Evolutionary conservation across 2,329 filamentous ascomycete genomes (phyloP).

Genomic region (Colletotrichum theobromicola): DNA sequence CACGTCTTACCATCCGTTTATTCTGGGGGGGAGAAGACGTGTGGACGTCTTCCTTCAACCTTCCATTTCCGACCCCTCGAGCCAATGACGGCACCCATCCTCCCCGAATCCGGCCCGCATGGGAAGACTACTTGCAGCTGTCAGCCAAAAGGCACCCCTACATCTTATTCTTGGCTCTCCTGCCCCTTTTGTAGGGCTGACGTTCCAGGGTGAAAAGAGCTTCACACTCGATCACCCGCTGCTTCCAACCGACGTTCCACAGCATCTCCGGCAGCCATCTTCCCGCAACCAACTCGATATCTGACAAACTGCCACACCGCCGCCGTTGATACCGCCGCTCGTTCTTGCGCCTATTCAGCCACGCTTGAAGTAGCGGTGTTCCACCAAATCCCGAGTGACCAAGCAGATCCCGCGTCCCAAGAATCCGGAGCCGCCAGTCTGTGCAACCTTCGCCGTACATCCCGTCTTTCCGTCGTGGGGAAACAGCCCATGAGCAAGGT

Average conservation of each 20-base stretch:
- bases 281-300: neutral
- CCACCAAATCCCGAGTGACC: neutral
- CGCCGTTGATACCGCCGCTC: neutral
- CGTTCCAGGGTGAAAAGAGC: neutral
- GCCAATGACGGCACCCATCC: neutral
- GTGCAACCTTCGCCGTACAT: neutral
- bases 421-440: neutral
- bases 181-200: constrained; percentile 9
- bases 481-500: neutral
- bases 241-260: constrained; percentile 8
- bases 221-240: neutral
- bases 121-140: neutral
- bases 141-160: neutral
- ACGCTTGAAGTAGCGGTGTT: neutral
- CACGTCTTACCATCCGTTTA: neutral
- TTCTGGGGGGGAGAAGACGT: neutral
- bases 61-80: neutral
- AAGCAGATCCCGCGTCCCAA: neutral
- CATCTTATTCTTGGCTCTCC: neutral
- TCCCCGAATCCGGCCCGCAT: neutral
- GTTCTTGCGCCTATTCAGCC: neutral
- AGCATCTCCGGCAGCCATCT: neutral
- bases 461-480: neutral
- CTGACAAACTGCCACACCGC: neutral
- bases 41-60: neutral